Evolutionary conservation across 495 filamentous ascomycete genomes (phyloP).

Genomic region (Extremus antarcticus): DNA sequence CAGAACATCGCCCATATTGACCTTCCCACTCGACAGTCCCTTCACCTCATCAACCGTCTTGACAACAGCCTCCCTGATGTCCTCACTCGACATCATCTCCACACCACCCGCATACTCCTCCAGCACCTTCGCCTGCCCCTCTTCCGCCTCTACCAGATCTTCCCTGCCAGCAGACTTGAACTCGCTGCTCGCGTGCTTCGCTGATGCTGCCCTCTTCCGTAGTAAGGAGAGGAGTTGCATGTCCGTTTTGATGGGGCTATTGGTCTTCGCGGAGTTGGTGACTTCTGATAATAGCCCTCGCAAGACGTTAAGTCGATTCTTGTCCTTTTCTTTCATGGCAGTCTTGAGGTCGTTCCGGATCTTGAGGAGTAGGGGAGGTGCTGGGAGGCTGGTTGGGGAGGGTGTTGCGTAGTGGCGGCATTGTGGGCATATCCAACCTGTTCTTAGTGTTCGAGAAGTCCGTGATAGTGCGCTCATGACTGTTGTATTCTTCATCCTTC

Average conservation of each 20-base stretch:
- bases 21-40: slow-evolving; percentile 33
- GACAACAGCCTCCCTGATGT: slow-evolving; percentile 37
- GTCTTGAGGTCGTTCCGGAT: slow-evolving; percentile 48
- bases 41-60: slow-evolving; percentile 36
- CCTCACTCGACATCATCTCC: slow-evolving; percentile 36
- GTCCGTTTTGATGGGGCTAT: slow-evolving; percentile 47
- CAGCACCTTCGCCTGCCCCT: slow-evolving; percentile 43
- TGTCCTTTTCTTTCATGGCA: slow-evolving; percentile 53
- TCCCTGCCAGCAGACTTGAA: slow-evolving; percentile 41
- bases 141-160: slow-evolving; percentile 50
- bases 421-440: slow-evolving; percentile 6
- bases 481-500: background rate
- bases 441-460: slow-evolving; percentile 24
- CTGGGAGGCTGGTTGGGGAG: slow-evolving; percentile 11
- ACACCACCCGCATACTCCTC: slow-evolving; percentile 48
- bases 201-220: slow-evolving; percentile 40
- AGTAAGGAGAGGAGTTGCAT: slow-evolving; percentile 49
- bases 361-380: slow-evolving; percentile 34
- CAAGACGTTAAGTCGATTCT: slow-evolving; percentile 43
- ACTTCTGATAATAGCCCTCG: slow-evolving; percentile 50
- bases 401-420: slow-evolving; percentile 22
- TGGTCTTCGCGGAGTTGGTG: slow-evolving; percentile 51
- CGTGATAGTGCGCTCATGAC: slow-evolving; percentile 28
- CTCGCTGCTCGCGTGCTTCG: slow-evolving; percentile 41
- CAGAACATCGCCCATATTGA: slow-evolving; percentile 38